These are phyloP conservation scores for Macaranga tanarius DNA, from an alignment of 441 rosid genomes.

Conservation along the genomic window DNA sequence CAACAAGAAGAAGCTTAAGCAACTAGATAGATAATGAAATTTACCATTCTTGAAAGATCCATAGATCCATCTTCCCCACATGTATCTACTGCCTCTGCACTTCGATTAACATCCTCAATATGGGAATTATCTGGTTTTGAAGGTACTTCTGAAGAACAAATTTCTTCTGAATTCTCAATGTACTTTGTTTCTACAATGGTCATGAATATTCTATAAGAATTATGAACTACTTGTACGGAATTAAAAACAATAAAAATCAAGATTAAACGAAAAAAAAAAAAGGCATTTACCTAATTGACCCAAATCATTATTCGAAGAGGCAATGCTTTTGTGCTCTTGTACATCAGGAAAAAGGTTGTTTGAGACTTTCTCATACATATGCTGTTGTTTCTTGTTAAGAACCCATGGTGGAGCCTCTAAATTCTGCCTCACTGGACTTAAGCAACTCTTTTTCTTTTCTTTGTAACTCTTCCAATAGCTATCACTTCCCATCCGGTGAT, in stretches of 20 bases:
- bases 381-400: conserved; percentile 19
- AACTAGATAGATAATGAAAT: background rate
- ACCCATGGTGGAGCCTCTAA: conserved; percentile 31
- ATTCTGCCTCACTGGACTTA: conserved; percentile 37
- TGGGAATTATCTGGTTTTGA: conserved; percentile 18
- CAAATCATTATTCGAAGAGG: conserved; percentile 16
- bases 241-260: background rate
- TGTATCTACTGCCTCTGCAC: conserved; percentile 12
- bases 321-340: conserved; percentile 17
- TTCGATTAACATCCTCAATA: conserved; percentile 11
- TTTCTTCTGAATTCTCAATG: conserved; percentile 15
- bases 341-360: conserved; percentile 21
- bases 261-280: conserved; percentile 1
- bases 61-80: conserved; percentile 16
- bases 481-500: conserved; percentile 34
- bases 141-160: conserved; percentile 18
- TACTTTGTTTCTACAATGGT: conserved; percentile 18
- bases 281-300: conserved; percentile 32
- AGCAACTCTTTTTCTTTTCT: conserved; percentile 33
- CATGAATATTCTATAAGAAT: conserved; percentile 25
- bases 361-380: conserved; percentile 15
- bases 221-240: conserved; percentile 11
- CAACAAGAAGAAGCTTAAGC: background rate
- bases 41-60: conserved; percentile 33
- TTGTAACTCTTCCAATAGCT: conserved; percentile 34